phyloP scores from a whole-genome alignment of 371 early-diverging fungal species.

The Haplosporangium sp. region DNA sequence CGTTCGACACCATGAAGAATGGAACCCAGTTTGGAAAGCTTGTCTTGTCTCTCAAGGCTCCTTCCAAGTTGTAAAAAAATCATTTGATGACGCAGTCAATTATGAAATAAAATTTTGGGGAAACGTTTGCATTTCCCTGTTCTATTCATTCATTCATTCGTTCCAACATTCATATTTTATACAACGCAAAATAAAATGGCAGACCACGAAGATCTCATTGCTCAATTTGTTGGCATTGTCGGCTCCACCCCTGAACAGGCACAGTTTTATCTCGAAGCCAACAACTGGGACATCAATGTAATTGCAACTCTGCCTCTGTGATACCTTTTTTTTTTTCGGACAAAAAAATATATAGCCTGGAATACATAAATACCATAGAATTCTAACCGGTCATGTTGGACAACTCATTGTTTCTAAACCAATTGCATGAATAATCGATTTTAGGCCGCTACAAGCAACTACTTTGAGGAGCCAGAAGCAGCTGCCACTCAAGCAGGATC shows the following conservation, averaged over 20 bases:
- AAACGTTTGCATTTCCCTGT: neutral
- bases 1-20: constrained; percentile 68
- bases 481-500: neutral
- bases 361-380: too few relatives aligned
- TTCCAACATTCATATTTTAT: neutral
- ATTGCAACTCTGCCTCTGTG: neutral
- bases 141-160: neutral
- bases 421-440: neutral
- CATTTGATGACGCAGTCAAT: constrained; percentile 4
- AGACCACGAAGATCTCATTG: constrained; percentile 69
- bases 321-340: too few relatives aligned
- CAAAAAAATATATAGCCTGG: too few relatives aligned
- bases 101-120: neutral
- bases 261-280: constrained; percentile 78
- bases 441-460: constrained; percentile 64
- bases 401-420: too few relatives aligned
- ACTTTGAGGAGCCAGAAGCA: constrained; percentile 61
- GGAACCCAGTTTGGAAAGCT: constrained; percentile 73
- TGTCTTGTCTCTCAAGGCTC: constrained; percentile 55
- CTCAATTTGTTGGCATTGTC: constrained; percentile 71
- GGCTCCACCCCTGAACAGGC: constrained; percentile 71
- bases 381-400: neutral
- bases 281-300: constrained; percentile 82
- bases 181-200: constrained; percentile 54
- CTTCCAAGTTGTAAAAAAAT: constrained; percentile 31